phyloP scores from a whole-genome alignment of 2,329 filamentous ascomycete species.

The Fusarium liriodendri region DNA sequence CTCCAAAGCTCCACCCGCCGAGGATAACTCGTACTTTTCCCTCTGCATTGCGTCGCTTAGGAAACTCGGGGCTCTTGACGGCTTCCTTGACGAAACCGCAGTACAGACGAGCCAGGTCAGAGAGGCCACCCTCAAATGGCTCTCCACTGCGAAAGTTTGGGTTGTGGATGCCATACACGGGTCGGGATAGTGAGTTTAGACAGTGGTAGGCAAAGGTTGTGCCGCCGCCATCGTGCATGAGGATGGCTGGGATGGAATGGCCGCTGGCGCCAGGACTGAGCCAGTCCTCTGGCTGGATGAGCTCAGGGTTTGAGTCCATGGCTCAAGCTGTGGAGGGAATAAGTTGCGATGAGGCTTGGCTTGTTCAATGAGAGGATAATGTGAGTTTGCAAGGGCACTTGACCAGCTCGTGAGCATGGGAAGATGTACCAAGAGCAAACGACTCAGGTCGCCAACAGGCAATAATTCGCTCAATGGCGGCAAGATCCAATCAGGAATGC shows the following conservation, averaged over 20 bases:
- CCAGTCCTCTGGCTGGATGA: slow-evolving; percentile 51
- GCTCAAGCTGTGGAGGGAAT: neutral
- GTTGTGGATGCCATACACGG: slow-evolving; percentile 66
- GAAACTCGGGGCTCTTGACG: slow-evolving; percentile 47
- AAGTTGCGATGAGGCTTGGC: neutral
- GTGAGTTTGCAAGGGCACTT: neutral
- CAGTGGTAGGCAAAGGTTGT: slow-evolving; percentile 69
- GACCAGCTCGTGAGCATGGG: neutral
- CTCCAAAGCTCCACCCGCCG: slow-evolving; percentile 68
- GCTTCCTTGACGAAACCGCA: slow-evolving; percentile 55
- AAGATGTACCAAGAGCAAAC: slow-evolving; percentile 9
- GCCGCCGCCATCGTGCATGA: slow-evolving; percentile 71
- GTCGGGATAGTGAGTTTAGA: slow-evolving; percentile 60
- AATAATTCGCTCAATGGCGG: slow-evolving; percentile 34
- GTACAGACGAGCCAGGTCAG: slow-evolving; percentile 66
- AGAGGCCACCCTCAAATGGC: slow-evolving; percentile 62
- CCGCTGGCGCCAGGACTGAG: slow-evolving; percentile 29
- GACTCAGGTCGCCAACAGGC: neutral
- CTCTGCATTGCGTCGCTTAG: slow-evolving; percentile 38
- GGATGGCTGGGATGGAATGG: slow-evolving; percentile 59
- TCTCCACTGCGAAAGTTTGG: slow-evolving; percentile 60
- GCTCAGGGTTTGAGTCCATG: slow-evolving; percentile 48
- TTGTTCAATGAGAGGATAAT: neutral
- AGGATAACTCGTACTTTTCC: slow-evolving; percentile 57
- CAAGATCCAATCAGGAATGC: neutral